phyloP scores from a whole-genome alignment of 495 filamentous ascomycete genomes.

The Aspergillus mulundensis region DNA sequence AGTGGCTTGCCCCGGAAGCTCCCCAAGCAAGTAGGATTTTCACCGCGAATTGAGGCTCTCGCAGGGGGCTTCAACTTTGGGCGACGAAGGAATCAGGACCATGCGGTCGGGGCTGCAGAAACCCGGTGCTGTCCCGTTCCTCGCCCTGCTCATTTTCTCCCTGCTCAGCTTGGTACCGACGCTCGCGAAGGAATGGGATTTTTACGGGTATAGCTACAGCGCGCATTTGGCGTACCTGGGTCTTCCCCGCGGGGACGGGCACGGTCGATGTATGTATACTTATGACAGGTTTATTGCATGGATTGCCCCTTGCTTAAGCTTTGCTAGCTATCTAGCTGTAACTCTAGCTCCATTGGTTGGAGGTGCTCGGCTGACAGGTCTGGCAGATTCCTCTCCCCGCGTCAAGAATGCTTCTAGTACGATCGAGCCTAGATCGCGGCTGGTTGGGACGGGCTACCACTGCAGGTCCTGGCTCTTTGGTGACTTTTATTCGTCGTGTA shows the following conservation, averaged over 20 bases:
- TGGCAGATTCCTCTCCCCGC: conserved; percentile 14
- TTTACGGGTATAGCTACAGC: conserved; percentile 17
- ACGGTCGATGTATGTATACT: conserved; percentile 29
- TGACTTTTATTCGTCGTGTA: conserved; percentile 8
- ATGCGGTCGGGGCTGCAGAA: conserved; percentile 41
- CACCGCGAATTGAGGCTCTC: conserved; percentile 7
- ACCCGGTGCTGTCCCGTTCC: conserved; percentile 38
- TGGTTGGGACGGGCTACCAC: conserved; percentile 4
- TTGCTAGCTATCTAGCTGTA: neutral
- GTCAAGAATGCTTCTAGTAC: conserved; percentile 14
- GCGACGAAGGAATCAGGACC: conserved; percentile 21
- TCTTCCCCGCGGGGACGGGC: conserved; percentile 14
- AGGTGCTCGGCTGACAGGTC: neutral
- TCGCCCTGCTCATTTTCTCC: conserved; percentile 35
- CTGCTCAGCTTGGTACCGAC: conserved; percentile 37
- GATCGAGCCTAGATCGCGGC: conserved; percentile 13
- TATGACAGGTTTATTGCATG: neutral
- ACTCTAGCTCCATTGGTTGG: neutral
- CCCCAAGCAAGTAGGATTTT: conserved; percentile 8
- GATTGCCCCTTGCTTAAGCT: neutral
- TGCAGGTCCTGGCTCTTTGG: conserved; percentile 19
- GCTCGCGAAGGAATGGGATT: conserved; percentile 27
- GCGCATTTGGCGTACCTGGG: conserved; percentile 30
- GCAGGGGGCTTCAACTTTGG: neutral
- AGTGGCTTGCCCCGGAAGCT: conserved; percentile 10